A percentile compares a stretch with the other conserved stretches of the same genome.
Conservation (phyloP, 768 basidiomycete genomes). For the Artomyces pyxidatus region DNA sequence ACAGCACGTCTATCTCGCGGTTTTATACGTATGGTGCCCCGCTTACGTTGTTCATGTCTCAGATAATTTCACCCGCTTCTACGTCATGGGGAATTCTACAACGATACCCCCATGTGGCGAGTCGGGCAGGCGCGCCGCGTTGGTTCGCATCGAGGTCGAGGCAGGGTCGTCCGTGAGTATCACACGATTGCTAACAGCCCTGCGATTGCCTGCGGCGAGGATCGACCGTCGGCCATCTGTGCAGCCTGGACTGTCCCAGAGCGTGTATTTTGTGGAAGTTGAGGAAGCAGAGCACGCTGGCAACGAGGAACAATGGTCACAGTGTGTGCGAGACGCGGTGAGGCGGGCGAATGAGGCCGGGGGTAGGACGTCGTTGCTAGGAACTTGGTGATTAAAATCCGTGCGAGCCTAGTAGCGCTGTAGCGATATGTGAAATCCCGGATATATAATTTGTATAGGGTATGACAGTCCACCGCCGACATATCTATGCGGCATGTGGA, state of each 20-base stretch:
- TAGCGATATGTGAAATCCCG: too few species aligned
- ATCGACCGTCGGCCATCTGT: constrained; percentile 60
- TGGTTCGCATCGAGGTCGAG: constrained; percentile 29
- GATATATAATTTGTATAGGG: too few species aligned
- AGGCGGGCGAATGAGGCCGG: background rate
- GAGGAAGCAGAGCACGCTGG: constrained; percentile 15
- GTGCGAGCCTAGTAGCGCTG: too few species aligned
- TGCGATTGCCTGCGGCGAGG: constrained; percentile 39
- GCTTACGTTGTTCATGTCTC: background rate
- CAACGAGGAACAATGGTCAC: background rate
- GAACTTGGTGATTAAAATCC: too few species aligned
- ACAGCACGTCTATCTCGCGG: constrained; percentile 37
- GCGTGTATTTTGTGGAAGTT: constrained; percentile 62
- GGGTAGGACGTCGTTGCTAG: constrained; percentile 29
- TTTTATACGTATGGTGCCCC: background rate
- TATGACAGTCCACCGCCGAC: too few species aligned
- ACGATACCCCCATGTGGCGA: constrained; percentile 20
- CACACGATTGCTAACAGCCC: constrained; percentile 25
- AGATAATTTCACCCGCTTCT: constrained; percentile 71
- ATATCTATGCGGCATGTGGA: too few species aligned
- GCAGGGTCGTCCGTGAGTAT: constrained; percentile 12
- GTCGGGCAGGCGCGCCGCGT: constrained; percentile 19
- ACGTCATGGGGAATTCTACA: constrained; percentile 38
- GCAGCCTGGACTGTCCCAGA: constrained; percentile 38
- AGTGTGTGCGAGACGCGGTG: background rate